Percentiles rank a stretch among this genome's conserved stretches.
Evolutionary conservation across 495 filamentous ascomycete genomes (phyloP).

Genomic region (Opeltia flavorubescens): DNA sequence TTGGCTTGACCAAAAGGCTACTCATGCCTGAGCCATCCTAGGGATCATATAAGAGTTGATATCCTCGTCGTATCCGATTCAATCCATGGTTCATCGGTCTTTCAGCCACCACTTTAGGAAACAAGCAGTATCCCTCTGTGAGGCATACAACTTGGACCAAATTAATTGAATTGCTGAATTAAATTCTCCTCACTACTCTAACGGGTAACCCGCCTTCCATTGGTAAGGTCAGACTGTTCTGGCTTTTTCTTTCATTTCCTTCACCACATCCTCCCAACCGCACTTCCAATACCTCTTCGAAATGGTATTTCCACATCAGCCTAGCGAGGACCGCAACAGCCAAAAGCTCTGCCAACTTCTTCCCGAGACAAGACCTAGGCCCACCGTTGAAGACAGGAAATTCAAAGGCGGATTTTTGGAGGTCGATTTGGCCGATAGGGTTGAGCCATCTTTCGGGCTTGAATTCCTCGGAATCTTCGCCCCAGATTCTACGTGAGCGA

Average conservation of each 20-base stretch:
- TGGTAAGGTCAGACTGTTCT: slow-evolving; percentile 43
- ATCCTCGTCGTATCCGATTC: no score
- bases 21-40: no score
- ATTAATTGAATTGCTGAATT: background rate
- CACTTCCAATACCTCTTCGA: slow-evolving; percentile 23
- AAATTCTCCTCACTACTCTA: slow-evolving; percentile 5
- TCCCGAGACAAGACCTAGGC: slow-evolving; percentile 40
- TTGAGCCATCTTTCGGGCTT: slow-evolving; percentile 37
- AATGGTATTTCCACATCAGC: slow-evolving; percentile 33
- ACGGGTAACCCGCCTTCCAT: slow-evolving; percentile 44
- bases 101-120: no score
- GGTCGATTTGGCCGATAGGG: slow-evolving; percentile 7
- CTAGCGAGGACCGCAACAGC: slow-evolving; percentile 37
- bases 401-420: slow-evolving; percentile 33
- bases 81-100: no score
- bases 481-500: slow-evolving; percentile 38
- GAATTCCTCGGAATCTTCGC: slow-evolving; percentile 38
- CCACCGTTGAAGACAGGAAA: slow-evolving; percentile 51
- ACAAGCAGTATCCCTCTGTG: no score
- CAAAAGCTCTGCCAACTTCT: slow-evolving; percentile 44
- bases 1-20: no score
- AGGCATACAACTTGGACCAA: background rate
- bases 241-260: slow-evolving; percentile 29
- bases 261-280: slow-evolving; percentile 5
- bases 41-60: no score